A percentile compares a stretch with the other conserved stretches of the same genome.
These are phyloP conservation scores for Rhynchosporium agropyri DNA, from an alignment of 2,329 filamentous ascomycete genomes.

Conservation along the genomic window DNA sequence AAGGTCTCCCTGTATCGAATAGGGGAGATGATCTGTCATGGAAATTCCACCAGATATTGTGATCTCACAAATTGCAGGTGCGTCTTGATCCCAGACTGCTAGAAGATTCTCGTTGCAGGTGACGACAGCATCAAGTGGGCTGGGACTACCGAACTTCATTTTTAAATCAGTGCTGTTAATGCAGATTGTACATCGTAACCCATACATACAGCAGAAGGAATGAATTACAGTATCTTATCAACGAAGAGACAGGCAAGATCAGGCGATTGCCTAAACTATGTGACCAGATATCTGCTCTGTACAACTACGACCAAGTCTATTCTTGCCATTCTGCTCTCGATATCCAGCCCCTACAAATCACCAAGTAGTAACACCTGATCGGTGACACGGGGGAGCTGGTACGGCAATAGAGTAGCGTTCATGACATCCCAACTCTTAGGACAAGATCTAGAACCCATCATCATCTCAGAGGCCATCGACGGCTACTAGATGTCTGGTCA, in stretches of 20 bases:
- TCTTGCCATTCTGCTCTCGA: slow-evolving; percentile 9
- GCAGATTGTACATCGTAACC: too few relatives aligned
- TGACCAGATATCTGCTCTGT: slow-evolving; percentile 9
- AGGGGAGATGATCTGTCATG: background rate
- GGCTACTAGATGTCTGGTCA: slow-evolving; percentile 12
- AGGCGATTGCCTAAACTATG: background rate
- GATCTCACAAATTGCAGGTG: background rate
- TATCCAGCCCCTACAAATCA: slow-evolving; percentile 11
- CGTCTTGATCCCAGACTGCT: background rate
- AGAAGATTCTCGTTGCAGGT: background rate
- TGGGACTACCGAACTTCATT: background rate
- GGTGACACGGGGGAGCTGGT: slow-evolving; percentile 6
- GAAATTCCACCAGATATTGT: background rate
- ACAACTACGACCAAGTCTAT: slow-evolving; percentile 1
- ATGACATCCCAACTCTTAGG: slow-evolving; percentile 1
- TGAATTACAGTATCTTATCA: background rate
- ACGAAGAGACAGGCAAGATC: background rate
- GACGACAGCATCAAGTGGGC: background rate
- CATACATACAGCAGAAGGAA: background rate
- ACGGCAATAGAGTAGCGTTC: slow-evolving; percentile 12
- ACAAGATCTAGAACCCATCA: background rate
- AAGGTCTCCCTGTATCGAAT: too few relatives aligned
- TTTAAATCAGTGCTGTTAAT: too few relatives aligned
- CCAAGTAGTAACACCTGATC: slow-evolving; percentile 18
- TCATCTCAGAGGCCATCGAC: slow-evolving; percentile 8